Evolutionary conservation across 73 alveolate genomes (phyloP).

Genomic region (Tetrahymena malaccensis): DNA sequence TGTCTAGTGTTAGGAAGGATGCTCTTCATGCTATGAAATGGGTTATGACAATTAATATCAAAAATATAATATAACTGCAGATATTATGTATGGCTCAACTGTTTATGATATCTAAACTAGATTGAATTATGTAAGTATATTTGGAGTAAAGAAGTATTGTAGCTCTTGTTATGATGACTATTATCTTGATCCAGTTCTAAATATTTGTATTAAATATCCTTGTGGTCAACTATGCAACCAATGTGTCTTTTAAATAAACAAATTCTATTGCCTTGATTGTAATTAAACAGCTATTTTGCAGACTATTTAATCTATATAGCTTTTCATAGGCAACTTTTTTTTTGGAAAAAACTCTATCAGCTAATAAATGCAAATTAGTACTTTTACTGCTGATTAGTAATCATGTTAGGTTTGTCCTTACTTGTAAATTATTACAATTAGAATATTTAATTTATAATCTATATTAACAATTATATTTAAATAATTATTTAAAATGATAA

Average conservation of each 20-base stretch:
- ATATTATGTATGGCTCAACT: not conserved
- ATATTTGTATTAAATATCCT: not conserved
- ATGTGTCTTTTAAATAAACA: not conserved
- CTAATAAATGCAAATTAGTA: not conserved
- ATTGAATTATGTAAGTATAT: not conserved
- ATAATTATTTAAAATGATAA: not conserved
- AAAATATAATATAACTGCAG: not conserved
- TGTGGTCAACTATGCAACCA: not conserved
- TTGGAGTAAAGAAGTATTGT: not conserved
- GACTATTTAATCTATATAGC: not conserved
- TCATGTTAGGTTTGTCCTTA: not conserved
- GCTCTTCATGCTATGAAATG: not conserved
- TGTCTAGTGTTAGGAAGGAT: not conserved
- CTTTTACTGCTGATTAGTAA: not conserved
- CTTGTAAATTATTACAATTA: not conserved
- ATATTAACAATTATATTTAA: too few species aligned
- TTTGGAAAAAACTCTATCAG: not conserved
- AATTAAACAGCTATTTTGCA: not conserved
- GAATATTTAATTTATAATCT: not conserved
- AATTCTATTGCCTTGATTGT: not conserved
- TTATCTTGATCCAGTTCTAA: not conserved
- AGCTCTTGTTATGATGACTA: not conserved
- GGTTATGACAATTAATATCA: not conserved
- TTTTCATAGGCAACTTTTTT: not conserved
- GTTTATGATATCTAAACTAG: not conserved